Evolutionary conservation across 495 filamentous ascomycete species (phyloP).

Genomic region (Penicillium roqueforti): DNA sequence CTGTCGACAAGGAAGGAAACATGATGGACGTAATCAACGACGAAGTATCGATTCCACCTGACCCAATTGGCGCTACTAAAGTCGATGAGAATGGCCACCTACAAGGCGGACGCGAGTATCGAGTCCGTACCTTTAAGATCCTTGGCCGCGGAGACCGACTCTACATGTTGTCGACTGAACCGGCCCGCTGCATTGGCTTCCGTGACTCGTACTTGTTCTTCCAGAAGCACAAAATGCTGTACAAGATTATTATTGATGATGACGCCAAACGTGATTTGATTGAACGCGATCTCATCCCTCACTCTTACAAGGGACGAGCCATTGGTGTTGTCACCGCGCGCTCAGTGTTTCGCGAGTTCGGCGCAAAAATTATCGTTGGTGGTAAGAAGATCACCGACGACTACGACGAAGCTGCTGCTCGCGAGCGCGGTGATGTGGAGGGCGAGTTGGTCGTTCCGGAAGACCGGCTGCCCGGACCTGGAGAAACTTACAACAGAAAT

Average conservation of each 20-base stretch:
- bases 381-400: slow-evolving; percentile 83
- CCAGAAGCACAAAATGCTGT: slow-evolving; percentile 89
- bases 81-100: slow-evolving; percentile 84
- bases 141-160: slow-evolving; percentile 74
- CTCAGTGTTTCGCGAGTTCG: slow-evolving; percentile 96
- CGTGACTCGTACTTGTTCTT: slow-evolving; percentile 97
- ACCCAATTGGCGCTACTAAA: slow-evolving; percentile 85
- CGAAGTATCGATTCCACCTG: slow-evolving; percentile 82
- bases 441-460: slow-evolving; percentile 87
- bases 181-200: slow-evolving; percentile 93
- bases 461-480: slow-evolving; percentile 64
- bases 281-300: slow-evolving; percentile 87
- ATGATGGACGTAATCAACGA: slow-evolving; percentile 87
- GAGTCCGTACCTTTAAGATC: slow-evolving; percentile 90
- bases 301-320: slow-evolving; percentile 95
- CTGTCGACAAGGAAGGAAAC: slow-evolving; percentile 92
- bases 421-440: slow-evolving; percentile 76
- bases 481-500: slow-evolving; percentile 84
- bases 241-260: slow-evolving; percentile 93
- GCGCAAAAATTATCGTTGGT: slow-evolving; percentile 87
- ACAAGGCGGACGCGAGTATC: slow-evolving; percentile 78
- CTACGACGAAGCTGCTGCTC: slow-evolving; percentile 76
- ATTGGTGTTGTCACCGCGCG: slow-evolving; percentile 96
- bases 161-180: slow-evolving; percentile 98
- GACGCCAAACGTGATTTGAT: slow-evolving; percentile 92